Evolutionary conservation across 73 alveolate genomes (phyloP), one percentile per base, ranked within the genome.

Genomic region (Paraurostyla sp.): DNA sequence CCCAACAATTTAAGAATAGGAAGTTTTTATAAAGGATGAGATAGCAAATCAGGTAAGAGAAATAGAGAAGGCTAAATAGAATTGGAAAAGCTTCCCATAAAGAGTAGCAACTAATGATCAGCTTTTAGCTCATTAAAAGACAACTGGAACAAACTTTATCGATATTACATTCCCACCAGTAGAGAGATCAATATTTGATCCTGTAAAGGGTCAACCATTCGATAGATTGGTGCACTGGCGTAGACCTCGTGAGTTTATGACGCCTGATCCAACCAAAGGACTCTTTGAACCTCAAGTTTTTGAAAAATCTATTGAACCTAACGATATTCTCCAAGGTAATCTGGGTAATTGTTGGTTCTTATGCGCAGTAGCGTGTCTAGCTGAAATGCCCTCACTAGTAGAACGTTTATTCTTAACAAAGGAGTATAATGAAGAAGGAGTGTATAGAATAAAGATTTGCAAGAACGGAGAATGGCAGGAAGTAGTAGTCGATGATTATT

Each of bases 381-480:
- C 97, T 0, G 94, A 92, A 35, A 76, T 56, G 35, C 94, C 97
- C 0, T 52, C 58, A 35, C 62, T 92, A 32, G 87, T 92, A 6
- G 92, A 62, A 25, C 38, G 87, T 35, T 84, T 97, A 50, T 97
- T 97, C 78, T 65, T 94, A 51, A 96, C 96, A 35, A 93, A 96
- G 85, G 93, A 82, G 50, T 89, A 87, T 68, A 96, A 95, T 92
- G 91, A 83, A 62, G 87, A 78, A 45, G 99, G 99, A 16, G 56
- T 96, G 3, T 97, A 97, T 89, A 94, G 97, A 90, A 86, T 97
- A 11, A 94, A 93, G 76, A 60, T 97, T 63, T 97, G 98, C 91
- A 95, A 96, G 62, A 93, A 93, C 83, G 99, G 99, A 11, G 99
- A 97, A 93, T 97, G 99, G 99, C 85, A 90, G 69, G 92, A 92